Conservation (phyloP, 805 yeast species). For the Peterozyma toletana region DNA sequence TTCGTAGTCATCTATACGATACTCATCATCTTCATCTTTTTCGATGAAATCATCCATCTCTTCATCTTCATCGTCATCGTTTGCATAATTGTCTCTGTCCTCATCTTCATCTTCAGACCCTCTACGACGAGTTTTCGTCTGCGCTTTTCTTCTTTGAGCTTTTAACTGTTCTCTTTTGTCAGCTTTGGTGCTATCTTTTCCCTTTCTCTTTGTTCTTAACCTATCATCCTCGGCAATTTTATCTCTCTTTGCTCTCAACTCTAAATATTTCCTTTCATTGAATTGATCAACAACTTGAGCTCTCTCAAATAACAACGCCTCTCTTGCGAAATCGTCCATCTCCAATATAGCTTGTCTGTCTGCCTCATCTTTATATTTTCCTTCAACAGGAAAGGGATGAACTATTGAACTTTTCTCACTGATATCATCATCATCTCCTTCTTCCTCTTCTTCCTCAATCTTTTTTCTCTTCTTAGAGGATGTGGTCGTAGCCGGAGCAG, state of each 20-base stretch:
- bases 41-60: conserved; percentile 33
- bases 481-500: conserved; percentile 33
- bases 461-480: conserved; percentile 14
- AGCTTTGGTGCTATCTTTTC: conserved; percentile 12
- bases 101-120: conserved; percentile 36
- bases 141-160: conserved; percentile 14
- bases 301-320: conserved; percentile 85
- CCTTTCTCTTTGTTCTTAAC: conserved; percentile 5
- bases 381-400: conserved; percentile 91
- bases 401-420: conserved; percentile 27
- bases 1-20: conserved; percentile 18
- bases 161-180: conserved; percentile 26
- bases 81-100: conserved; percentile 27
- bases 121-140: conserved; percentile 9
- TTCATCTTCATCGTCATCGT: conserved; percentile 21
- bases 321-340: conserved; percentile 91
- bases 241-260: conserved; percentile 59
- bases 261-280: conserved; percentile 77
- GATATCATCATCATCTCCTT: conserved; percentile 26
- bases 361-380: conserved; percentile 75
- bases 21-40: conserved; percentile 31
- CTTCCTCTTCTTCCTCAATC: conserved; percentile 25
- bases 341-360: conserved; percentile 61
- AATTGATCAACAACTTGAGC: conserved; percentile 85
- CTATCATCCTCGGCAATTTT: conserved; percentile 14